Base-by-base conservation (phyloP, 106 monocot genomes). In the Acorus gramineus region DNA sequence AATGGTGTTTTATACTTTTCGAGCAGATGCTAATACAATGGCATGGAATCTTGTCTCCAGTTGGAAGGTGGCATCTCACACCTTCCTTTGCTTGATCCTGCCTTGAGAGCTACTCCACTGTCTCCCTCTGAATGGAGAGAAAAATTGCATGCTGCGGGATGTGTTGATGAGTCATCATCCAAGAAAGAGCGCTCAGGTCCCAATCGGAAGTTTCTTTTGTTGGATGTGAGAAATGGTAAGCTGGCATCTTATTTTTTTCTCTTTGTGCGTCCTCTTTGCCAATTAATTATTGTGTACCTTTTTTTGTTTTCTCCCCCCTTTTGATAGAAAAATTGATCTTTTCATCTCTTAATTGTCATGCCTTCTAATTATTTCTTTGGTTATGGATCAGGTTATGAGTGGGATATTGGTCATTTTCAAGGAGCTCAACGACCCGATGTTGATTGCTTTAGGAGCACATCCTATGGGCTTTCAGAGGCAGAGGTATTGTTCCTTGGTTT, bases 201-300 rank as follows among this genome's bases (percentile, higher is more conserved):
- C 53, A 43, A 73, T 13, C 75, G 66, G 73, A 81, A 70, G 43
- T 7, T 64, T 56, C 57, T 96, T 7, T 52, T 96, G 44, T 84
- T 96, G 63, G 96, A 96, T 81, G 91, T 96, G 51, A 90, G 96
- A 79, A 96, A 96, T 79, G 96, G 96, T 91, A 81, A 72, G 45
- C 42, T 52, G 42, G 7, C 14, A 52, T 59, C 11, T 59, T 28
- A n/a, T 7, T 28, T 14, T 28, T 59, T 4, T 59, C 59, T 59
- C 7, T 42, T 5, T 28, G 42, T 59, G 7, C 4, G 2, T 59
- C 59, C 42, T 59, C 14, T 4, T 28, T 59, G 59, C 59, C 62
- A 47, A 5, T 63, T 46, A 63, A 11, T 46, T 46, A 48, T 48
- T n/a, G 4, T 63, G 12, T 11, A 5, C 13, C 4, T 47, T 28